Evolutionary conservation across 176 grass and related monocot species (phyloP).

Genomic region (Oryza glumipatula): DNA sequence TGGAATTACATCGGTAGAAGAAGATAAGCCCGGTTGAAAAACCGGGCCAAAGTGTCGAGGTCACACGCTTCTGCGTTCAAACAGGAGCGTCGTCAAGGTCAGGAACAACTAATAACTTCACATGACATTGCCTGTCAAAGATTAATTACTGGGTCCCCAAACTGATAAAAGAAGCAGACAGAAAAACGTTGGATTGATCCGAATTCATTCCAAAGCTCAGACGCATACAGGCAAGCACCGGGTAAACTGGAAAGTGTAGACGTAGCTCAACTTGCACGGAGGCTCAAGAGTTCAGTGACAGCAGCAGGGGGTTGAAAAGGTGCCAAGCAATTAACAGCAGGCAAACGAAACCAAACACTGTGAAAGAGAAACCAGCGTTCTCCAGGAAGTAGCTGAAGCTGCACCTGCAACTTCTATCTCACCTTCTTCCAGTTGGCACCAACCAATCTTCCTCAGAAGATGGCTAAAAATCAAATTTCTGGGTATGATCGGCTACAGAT

Average conservation of each 20-base stretch:
- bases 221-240: background rate
- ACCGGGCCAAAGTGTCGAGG: background rate
- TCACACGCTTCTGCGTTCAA: background rate
- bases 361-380: background rate
- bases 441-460: conserved; percentile 2
- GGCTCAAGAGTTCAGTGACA: background rate
- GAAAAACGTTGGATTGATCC: background rate
- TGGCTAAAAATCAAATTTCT: background rate
- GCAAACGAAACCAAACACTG: background rate
- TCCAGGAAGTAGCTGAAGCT: background rate
- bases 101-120: background rate
- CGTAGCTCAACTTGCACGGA: background rate
- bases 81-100: background rate
- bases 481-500: background rate
- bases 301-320: background rate
- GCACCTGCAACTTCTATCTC: background rate
- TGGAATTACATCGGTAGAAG: background rate
- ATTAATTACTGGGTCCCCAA: background rate
- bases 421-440: background rate
- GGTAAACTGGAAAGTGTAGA: background rate
- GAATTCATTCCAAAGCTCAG: background rate
- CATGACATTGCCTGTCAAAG: background rate
- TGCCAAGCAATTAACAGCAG: too few species aligned
- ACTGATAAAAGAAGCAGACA: background rate
- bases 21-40: background rate